Evolutionary conservation across 1,139 yeast species (phyloP).

Genomic region (Diutina siamensis): DNA sequence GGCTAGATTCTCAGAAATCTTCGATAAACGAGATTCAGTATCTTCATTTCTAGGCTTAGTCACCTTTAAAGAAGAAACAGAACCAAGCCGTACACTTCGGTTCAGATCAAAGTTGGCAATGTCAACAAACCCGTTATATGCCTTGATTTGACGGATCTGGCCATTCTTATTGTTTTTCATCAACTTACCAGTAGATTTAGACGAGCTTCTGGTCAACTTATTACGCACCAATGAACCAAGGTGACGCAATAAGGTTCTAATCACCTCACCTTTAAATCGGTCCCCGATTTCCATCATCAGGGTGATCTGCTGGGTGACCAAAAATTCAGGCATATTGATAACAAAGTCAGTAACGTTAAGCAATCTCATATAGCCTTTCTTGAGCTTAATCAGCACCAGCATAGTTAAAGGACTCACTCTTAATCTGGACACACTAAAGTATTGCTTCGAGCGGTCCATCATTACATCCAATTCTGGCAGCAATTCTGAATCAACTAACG

Average conservation of each 20-base stretch:
- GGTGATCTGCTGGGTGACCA: slow-evolving; percentile 36
- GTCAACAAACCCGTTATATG: background rate
- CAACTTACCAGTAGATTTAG: background rate
- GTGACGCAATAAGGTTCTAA: slow-evolving; percentile 44
- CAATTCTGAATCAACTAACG: slow-evolving; percentile 8
- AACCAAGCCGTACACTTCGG: background rate
- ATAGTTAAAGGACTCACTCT: slow-evolving; percentile 34
- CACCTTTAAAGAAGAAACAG: background rate
- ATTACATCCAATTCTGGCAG: slow-evolving; percentile 31
- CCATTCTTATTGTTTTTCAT: background rate
- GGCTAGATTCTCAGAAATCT: background rate
- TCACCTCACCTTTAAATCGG: slow-evolving; percentile 36
- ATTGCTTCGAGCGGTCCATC: slow-evolving; percentile 49
- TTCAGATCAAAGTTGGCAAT: background rate
- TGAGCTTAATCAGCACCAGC: slow-evolving; percentile 47
- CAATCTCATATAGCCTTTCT: slow-evolving; percentile 40
- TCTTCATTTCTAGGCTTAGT: background rate
- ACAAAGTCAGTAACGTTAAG: slow-evolving; percentile 52
- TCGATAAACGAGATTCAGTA: background rate
- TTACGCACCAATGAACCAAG: slow-evolving; percentile 47
- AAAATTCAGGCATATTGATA: slow-evolving; percentile 41
- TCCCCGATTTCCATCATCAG: slow-evolving; percentile 44
- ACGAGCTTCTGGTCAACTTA: slow-evolving; percentile 24
- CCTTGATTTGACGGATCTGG: background rate
- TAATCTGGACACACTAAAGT: slow-evolving; percentile 41